These are phyloP conservation scores for Botryotinia calthae DNA, from an alignment of 2,329 filamentous ascomycete species.

Conservation along the genomic window DNA sequence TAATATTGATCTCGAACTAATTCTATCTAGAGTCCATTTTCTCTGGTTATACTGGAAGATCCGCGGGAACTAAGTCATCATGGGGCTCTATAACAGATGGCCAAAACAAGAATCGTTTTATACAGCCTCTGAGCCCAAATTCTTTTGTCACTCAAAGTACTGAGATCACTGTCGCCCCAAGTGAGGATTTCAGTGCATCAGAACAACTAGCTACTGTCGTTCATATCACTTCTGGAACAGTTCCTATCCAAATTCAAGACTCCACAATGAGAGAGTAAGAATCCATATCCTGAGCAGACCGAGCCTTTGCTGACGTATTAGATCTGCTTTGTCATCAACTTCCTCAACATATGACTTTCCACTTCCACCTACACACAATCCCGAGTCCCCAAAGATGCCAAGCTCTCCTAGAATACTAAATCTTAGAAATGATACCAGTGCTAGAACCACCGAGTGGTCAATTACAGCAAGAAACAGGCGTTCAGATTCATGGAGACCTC, in stretches of 20 bases:
- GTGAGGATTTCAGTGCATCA: slow-evolving; percentile 36
- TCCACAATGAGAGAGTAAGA: slow-evolving; percentile 25
- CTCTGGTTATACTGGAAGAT: slow-evolving; percentile 46
- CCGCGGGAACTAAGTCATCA: slow-evolving; percentile 39
- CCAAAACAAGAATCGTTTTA: slow-evolving; percentile 28
- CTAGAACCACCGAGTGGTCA: slow-evolving; percentile 21
- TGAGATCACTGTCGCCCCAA: slow-evolving; percentile 41
- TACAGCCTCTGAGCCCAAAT: slow-evolving; percentile 44
- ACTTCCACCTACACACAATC: slow-evolving; percentile 23
- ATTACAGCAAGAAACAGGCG: slow-evolving; percentile 20
- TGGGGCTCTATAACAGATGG: slow-evolving; percentile 39
- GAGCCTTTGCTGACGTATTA: slow-evolving; percentile 12
- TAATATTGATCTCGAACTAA: slow-evolving; percentile 22
- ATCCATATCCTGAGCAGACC: too few relatives aligned
- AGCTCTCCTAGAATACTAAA: slow-evolving; percentile 6
- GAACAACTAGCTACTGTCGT: slow-evolving; percentile 42
- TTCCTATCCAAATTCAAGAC: slow-evolving; percentile 28
- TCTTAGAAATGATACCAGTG: slow-evolving; percentile 13
- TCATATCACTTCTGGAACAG: slow-evolving; percentile 37
- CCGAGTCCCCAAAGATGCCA: background rate
- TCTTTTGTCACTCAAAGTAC: slow-evolving; percentile 46
- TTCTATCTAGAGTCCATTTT: slow-evolving; percentile 45
- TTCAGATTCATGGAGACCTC: slow-evolving; percentile 30
- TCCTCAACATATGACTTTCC: slow-evolving; percentile 31
- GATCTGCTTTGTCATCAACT: slow-evolving; percentile 21